Evolutionary conservation across 2,329 filamentous ascomycete genomes (phyloP), one percentile per base, ranked within the genome.

Genomic region (Neoarthrinium moseri): DNA sequence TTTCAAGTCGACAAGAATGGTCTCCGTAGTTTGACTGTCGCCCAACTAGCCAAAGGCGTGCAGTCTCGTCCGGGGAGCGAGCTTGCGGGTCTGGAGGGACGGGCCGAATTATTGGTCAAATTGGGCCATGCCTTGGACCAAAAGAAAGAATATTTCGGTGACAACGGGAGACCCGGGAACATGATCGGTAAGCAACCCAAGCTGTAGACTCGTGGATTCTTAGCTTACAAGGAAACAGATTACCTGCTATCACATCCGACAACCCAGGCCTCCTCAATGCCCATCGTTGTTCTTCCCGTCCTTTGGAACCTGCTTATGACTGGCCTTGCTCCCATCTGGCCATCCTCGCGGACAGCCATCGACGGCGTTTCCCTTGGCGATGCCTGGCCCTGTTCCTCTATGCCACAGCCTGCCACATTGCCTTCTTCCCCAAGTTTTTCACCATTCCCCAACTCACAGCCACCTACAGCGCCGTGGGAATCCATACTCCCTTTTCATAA

Each of bases 231-330:
- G 4, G 22, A n/a, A 4, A 29, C 57, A 91, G 92, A 97, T 66
- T 91, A 95, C 63, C 81, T 97, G n/a, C 80, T 97, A 30, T 87
- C 88, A 3, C 94, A 97, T 62, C 89, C 91, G 2, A 86, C 89
- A 2, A 96, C 92, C 5, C 86, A 92, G 61, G 90, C 89, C 12
- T 89, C 89, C 1, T 95, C 91, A 1, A 87, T 91, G 38, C 89
- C 92, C 1, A 90, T 50, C 17, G 48, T 50, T 8, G 17, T 50
- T 4, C 27, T 50, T 21, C 48, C 48, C 2, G 92, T 91, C 0
- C 75, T 99, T 6, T 99, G 94, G 94, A 84, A 84, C 51, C 83
- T 92, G 1, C 80, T 99, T 10, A 95, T 96, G 83, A 85, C 90
- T 47, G 90, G 91, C 6, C 75, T 99, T 8, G 80, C 83, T 4